Conservation (phyloP, 371 early-diverging fungal genomes). For the Capillidium rhysosporum region DNA sequence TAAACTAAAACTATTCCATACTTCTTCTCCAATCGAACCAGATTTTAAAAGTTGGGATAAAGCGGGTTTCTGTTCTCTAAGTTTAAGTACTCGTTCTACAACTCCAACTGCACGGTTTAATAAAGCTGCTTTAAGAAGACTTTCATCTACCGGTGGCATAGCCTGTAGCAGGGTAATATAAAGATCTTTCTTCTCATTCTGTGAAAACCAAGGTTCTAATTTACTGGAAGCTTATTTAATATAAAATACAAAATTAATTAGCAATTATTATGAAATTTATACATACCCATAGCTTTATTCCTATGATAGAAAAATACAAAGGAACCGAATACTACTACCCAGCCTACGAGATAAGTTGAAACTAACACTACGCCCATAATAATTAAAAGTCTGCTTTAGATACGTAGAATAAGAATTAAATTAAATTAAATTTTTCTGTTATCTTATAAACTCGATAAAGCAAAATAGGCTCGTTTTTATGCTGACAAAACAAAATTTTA, state of each 20-base stretch:
- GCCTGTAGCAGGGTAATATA: conserved; percentile 41
- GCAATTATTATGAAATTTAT: neutral
- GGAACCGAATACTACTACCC: conserved; percentile 8
- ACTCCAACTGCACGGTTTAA: conserved; percentile 72
- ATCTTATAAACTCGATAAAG: no score
- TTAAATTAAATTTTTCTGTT: no score
- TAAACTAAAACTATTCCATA: conserved; percentile 52
- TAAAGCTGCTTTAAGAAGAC: conserved; percentile 50
- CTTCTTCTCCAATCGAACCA: conserved; percentile 76
- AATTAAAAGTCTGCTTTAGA: conserved; percentile 4
- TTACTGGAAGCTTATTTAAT: conserved; percentile 2
- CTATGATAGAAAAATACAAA: conserved; percentile 8
- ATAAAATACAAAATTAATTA: neutral
- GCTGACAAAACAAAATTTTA: no score
- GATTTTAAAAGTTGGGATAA: conserved; percentile 51
- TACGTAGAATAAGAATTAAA: no score
- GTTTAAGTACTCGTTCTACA: conserved; percentile 44
- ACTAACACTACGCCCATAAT: conserved; percentile 5
- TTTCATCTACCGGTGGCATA: conserved; percentile 31
- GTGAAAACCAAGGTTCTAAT: conserved; percentile 50
- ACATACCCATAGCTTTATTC: conserved; percentile 8
- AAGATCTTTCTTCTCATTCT: conserved; percentile 37
- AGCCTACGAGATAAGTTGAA: conserved; percentile 6
- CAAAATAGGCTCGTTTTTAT: no score
- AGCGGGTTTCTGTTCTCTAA: conserved; percentile 72